phyloP scores from a whole-genome alignment of 805 yeast species.

The Myxozyma melibiosi region DNA sequence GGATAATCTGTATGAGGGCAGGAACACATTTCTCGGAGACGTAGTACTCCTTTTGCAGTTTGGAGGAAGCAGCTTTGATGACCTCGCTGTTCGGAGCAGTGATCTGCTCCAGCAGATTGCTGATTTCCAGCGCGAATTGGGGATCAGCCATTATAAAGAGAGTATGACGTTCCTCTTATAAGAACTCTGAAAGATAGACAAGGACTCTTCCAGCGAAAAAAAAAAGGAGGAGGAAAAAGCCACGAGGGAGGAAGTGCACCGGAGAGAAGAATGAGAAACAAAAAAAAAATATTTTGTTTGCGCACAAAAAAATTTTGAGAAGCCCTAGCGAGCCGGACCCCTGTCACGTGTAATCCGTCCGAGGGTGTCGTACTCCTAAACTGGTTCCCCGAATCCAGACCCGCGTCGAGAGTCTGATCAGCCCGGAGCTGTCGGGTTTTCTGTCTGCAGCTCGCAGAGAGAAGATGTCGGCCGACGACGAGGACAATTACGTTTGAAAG shows the following conservation, averaged over 20 bases:
- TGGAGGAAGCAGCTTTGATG: conserved; percentile 79
- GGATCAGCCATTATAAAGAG: conserved; percentile 17
- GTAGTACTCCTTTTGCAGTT: conserved; percentile 74
- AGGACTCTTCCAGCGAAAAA: background rate
- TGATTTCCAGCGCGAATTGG: conserved; percentile 18
- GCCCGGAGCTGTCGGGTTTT: too few relatives aligned
- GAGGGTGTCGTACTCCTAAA: too few relatives aligned
- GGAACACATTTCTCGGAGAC: conserved; percentile 72
- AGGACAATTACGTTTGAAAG: too few relatives aligned
- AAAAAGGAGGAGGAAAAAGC: background rate
- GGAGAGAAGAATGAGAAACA: background rate
- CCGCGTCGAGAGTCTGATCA: too few relatives aligned
- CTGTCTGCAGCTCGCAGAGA: too few relatives aligned
- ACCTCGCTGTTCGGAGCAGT: conserved; percentile 76
- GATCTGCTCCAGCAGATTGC: conserved; percentile 58
- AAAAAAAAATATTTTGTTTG: background rate
- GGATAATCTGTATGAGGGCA: conserved; percentile 78
- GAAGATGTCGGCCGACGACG: too few relatives aligned
- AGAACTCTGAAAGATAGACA: background rate
- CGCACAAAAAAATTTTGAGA: background rate
- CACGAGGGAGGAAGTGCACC: background rate
- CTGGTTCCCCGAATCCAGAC: too few relatives aligned
- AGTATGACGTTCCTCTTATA: background rate
- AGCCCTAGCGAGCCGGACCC: too few relatives aligned
- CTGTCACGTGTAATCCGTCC: too few relatives aligned